Evolutionary conservation across 805 yeast species (phyloP).

Genomic region (Saccharomycopsis schoenii): DNA sequence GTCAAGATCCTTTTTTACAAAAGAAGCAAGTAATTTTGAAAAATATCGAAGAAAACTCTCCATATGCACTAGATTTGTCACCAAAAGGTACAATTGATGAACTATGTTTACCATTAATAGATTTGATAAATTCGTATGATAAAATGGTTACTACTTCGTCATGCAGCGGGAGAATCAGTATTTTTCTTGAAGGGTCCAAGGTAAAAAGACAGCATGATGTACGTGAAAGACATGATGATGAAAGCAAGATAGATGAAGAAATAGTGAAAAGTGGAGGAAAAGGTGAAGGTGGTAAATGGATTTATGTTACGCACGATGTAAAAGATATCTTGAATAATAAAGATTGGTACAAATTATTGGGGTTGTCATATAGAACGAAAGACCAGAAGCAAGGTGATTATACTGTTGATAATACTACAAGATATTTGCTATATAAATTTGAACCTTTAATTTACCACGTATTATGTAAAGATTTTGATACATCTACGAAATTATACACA

Average conservation of each 20-base stretch:
- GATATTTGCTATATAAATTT: constrained; percentile 65
- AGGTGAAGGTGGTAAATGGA: constrained; percentile 79
- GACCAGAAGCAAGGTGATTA: neutral
- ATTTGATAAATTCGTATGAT: constrained; percentile 48
- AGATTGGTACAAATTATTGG: neutral
- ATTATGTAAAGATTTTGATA: constrained; percentile 51
- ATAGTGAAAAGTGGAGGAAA: constrained; percentile 48
- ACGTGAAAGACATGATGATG: neutral
- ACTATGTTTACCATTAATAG: constrained; percentile 61
- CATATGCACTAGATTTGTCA: constrained; percentile 49
- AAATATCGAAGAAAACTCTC: constrained; percentile 39
- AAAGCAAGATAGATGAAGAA: neutral
- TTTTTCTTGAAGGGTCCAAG: constrained; percentile 69
- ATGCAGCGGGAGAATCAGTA: constrained; percentile 81
- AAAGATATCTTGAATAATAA: constrained; percentile 2
- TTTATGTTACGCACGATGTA: constrained; percentile 65
- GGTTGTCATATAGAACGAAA: neutral
- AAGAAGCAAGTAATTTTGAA: constrained; percentile 45
- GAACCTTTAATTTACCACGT: constrained; percentile 84
- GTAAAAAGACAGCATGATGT: constrained; percentile 15
- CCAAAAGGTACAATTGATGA: constrained; percentile 85
- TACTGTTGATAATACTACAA: constrained; percentile 21
- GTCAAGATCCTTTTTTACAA: constrained; percentile 51
- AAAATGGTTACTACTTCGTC: constrained; percentile 82
- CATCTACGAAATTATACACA: constrained; percentile 55